These are phyloP conservation scores for Vicia sativa DNA, from an alignment of 306 rosid species.

Conservation along the genomic window DNA sequence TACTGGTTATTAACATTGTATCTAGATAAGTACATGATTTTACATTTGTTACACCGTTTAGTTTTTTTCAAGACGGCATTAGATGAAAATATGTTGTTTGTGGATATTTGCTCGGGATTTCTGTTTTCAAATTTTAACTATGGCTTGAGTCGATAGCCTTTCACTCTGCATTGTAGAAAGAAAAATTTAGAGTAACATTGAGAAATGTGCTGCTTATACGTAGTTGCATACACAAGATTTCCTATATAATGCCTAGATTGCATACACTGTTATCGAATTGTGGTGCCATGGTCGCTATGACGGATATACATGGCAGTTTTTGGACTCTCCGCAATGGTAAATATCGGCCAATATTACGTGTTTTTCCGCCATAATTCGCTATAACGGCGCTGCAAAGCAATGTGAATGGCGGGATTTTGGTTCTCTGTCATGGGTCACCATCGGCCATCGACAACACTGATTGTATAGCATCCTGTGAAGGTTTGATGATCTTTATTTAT, in stretches of 20 bases:
- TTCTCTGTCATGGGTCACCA: no score
- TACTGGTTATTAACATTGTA: conserved; percentile 10
- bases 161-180: conserved; percentile 17
- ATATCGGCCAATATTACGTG: no score
- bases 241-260: background rate
- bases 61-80: conserved; percentile 7
- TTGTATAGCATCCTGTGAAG: conserved; percentile 22
- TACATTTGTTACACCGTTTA: conserved; percentile 10
- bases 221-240: background rate
- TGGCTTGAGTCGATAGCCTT: conserved; percentile 2
- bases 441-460: no score
- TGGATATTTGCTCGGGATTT: conserved; percentile 8
- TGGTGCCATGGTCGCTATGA: no score
- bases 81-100: conserved; percentile 23
- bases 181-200: conserved; percentile 23
- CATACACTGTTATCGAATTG: no score
- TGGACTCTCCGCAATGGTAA: no score
- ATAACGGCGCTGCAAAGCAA: no score
- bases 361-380: no score
- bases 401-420: no score
- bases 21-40: background rate
- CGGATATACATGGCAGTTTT: no score
- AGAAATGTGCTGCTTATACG: conserved; percentile 13
- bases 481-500: conserved; percentile 2
- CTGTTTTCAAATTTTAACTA: conserved; percentile 11